Evolutionary conservation across 129 eudicot genomes (phyloP).

Genomic region (Erigeron canadensis): DNA sequence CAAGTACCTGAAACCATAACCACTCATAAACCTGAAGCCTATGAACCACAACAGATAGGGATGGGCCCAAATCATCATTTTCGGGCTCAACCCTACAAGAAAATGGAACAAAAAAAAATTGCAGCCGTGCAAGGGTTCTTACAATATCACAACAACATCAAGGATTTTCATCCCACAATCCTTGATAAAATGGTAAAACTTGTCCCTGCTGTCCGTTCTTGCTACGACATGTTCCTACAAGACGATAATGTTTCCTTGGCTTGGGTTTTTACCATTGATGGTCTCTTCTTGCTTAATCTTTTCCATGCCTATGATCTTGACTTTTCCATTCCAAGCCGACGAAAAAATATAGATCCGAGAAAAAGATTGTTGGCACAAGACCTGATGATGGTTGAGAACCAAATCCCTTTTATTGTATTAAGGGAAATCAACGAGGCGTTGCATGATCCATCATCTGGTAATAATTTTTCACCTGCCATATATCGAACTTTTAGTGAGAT

Average conservation of each 20-base stretch:
- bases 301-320: not conserved
- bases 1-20: conserved; percentile 17
- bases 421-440: conserved; percentile 17
- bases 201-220: conserved; percentile 23
- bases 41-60: conserved; percentile 41
- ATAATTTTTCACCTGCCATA: not conserved
- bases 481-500: not conserved
- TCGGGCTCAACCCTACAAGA: conserved; percentile 26
- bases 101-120: conserved; percentile 41
- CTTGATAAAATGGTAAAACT: not conserved
- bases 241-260: conserved; percentile 26
- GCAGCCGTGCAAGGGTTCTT: conserved; percentile 18
- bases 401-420: conserved; percentile 35
- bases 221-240: conserved; percentile 39
- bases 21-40: conserved; percentile 31
- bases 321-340: not conserved
- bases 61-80: conserved; percentile 48
- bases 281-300: conserved; percentile 36
- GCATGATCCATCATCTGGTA: not conserved
- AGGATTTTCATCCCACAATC: not conserved
- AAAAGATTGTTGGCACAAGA: conserved; percentile 21
- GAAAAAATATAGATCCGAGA: not conserved
- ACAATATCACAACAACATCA: no score
- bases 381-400: conserved; percentile 42
- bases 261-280: conserved; percentile 41